phyloP scores from a whole-genome alignment of 148 eudicot species.

The Beta vulgaris region DNA sequence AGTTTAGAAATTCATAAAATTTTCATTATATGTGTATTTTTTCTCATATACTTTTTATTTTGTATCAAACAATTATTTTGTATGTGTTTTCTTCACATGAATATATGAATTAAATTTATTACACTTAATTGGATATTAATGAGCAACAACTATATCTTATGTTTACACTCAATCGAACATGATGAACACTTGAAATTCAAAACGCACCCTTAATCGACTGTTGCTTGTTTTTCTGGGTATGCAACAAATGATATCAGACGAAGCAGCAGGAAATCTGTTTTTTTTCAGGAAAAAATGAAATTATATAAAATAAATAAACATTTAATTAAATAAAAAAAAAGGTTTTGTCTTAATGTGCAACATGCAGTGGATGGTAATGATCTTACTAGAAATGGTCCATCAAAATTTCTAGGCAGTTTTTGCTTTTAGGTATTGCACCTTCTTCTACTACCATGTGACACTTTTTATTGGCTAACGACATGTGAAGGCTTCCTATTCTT shows the following conservation, averaged over 20 bases:
- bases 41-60: too few species aligned
- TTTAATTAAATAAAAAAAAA: not conserved
- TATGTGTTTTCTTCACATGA: too few species aligned
- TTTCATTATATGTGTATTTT: too few species aligned
- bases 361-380: not conserved
- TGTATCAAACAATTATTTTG: too few species aligned
- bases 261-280: not conserved
- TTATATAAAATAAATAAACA: not conserved
- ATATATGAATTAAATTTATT: too few species aligned
- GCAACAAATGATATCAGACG: constrained; percentile 9
- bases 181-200: too few species aligned
- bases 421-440: not conserved
- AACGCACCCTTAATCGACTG: not conserved
- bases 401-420: constrained; percentile 8
- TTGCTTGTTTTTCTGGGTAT: constrained; percentile 3
- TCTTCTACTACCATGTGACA: constrained; percentile 13
- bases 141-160: too few species aligned
- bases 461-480: constrained; percentile 22
- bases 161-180: too few species aligned
- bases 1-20: too few species aligned
- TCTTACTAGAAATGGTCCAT: constrained; percentile 19
- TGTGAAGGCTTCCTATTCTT: constrained; percentile 24
- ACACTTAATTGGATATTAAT: too few species aligned
- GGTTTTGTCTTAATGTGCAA: constrained; percentile 5
- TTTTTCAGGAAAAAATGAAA: not conserved